These are phyloP conservation scores for Dryas drummondii DNA, from an alignment of 306 rosid species.

Conservation along the genomic window DNA sequence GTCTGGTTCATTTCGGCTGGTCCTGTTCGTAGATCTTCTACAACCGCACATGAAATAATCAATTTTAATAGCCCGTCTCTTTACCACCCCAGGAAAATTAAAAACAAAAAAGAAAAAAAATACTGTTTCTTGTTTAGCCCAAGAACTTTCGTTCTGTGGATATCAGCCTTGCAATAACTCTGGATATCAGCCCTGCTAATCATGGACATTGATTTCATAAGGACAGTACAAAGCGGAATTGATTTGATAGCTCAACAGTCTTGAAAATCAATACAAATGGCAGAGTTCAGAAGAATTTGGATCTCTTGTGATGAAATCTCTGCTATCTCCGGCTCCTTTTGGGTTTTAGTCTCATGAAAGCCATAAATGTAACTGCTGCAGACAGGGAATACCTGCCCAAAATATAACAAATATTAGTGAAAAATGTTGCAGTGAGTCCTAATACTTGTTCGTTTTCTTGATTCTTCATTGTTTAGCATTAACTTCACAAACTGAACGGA, in stretches of 20 bases:
- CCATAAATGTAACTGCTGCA: slow-evolving; percentile 93
- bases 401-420: not conserved
- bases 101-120: too few species aligned
- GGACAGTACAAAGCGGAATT: not conserved
- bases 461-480: not conserved
- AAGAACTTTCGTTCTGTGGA: too few species aligned
- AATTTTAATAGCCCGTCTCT: too few species aligned
- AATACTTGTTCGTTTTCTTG: not conserved
- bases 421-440: not conserved
- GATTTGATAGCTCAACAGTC: not conserved
- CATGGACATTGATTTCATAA: too few species aligned
- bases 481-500: not conserved
- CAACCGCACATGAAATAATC: too few species aligned
- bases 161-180: too few species aligned
- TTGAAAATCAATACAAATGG: not conserved
- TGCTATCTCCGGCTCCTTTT: slow-evolving; percentile 54
- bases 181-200: too few species aligned
- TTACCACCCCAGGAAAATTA: too few species aligned
- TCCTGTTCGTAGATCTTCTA: too few species aligned
- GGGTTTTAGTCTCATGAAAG: slow-evolving; percentile 66
- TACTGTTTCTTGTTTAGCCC: too few species aligned
- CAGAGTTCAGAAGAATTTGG: not conserved
- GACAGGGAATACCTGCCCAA: slow-evolving; percentile 85
- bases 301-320: slow-evolving; percentile 8
- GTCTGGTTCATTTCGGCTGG: too few species aligned